Base-by-base conservation (phyloP, 2,329 filamentous ascomycete species). In the Aspergillus fijiensis region DNA sequence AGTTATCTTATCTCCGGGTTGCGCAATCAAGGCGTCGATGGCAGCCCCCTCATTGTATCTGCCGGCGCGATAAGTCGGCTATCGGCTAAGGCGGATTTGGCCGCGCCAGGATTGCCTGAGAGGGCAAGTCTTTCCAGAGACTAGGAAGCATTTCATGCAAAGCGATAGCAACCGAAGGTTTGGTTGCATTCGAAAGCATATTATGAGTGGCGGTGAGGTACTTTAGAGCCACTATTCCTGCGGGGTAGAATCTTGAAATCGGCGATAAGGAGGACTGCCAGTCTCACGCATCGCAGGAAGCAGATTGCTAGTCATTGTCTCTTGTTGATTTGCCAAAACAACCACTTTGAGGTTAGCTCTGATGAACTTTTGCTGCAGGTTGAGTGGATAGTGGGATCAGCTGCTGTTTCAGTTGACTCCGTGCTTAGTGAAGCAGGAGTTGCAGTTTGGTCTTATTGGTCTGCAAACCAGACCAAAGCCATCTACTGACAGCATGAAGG, bases 1-100 rank as follows among this genome's bases (percentile, higher is more conserved):
- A 31, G 52, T 55, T 55, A 48, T 55, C 52, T 55, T 55, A 55
- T 55, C 52, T 27, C 16, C 16, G n/a, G 48, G 52, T 55, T 55
- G 52, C 52, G 52, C 52, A 33, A 55, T 55, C 52, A 54, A 45
- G n/a, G 52, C 25, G 16, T 27, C 39, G 52, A 55, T 48, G 29
- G 42, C 39, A 21, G 16, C 42, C 29, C 52, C 42, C 52, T 47
- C 33, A 27, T 33, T 35, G 42, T 55, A 55, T 55, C 52, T 45
- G 9, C 31, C 52, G 25, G 19, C 23, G 21, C 48, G 52, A 55
- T 48, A 55, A 55, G 39, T 53, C 35, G 35, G 51, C 21, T 16
- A 39, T 42, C 35, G 33, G 52, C 9, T 6, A 23, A 47, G 39
- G 42, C 52, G 52, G 52, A 55, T 14, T 42, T 42, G 45, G 27